These are phyloP conservation scores for Didymellaceae sp. DNA, from an alignment of 2,329 filamentous ascomycete species.

Conservation along the genomic window DNA sequence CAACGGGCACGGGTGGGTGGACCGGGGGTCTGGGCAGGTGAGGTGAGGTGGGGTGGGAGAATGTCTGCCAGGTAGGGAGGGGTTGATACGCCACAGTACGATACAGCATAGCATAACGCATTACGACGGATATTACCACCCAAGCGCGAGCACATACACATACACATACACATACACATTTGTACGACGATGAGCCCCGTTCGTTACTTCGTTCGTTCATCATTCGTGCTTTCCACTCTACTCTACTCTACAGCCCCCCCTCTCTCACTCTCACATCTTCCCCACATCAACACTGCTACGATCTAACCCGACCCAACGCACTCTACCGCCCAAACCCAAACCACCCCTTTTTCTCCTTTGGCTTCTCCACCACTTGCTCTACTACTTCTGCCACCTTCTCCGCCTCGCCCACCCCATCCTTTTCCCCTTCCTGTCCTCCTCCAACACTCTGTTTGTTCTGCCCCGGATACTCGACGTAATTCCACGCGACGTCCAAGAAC, in stretches of 20 bases:
- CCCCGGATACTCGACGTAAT: conserved; percentile 91
- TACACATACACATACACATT: neutral
- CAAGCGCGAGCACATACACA: no score
- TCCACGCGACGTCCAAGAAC: conserved; percentile 96
- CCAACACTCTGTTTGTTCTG: conserved; percentile 50
- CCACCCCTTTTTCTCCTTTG: conserved; percentile 58
- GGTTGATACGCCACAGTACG: neutral
- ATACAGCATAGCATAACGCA: neutral
- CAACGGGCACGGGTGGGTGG: no score
- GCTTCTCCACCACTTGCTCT: conserved; percentile 44
- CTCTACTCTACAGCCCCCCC: neutral
- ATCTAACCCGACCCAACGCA: no score
- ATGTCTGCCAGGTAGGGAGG: no score
- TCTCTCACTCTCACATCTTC: neutral
- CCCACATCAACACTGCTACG: no score
- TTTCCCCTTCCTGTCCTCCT: conserved; percentile 32
- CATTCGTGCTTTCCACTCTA: no score
- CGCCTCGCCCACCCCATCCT: conserved; percentile 35
- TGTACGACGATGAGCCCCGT: no score
- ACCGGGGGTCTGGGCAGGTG: no score
- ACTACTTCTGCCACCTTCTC: conserved; percentile 40
- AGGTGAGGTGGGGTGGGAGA: no score
- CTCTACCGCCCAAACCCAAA: conserved; percentile 57
- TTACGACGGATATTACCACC: no score
- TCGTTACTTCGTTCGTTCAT: no score